Percentiles rank a stretch among this genome's conserved stretches.
These are phyloP conservation scores for Candida maltosa DNA, from an alignment of 805 yeast species.

Conservation along the genomic window DNA sequence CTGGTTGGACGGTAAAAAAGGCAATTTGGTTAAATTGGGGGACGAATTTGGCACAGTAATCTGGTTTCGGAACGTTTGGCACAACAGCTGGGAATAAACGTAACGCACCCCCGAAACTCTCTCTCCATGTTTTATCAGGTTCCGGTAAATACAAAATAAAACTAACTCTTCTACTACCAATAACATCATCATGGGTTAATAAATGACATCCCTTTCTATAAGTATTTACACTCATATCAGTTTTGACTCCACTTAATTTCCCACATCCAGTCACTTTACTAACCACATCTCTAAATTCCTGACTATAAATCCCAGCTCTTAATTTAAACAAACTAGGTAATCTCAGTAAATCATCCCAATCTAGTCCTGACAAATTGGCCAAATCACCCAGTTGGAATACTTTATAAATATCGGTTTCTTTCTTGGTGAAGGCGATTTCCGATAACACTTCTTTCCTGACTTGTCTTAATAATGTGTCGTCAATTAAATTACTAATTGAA, in stretches of 20 bases:
- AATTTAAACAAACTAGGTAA: conserved; percentile 75
- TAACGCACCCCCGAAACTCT: conserved; percentile 90
- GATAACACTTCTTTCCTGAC: conserved; percentile 83
- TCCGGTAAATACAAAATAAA: conserved; percentile 91
- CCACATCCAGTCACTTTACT: conserved; percentile 83
- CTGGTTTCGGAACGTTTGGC: conserved; percentile 87
- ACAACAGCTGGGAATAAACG: conserved; percentile 82
- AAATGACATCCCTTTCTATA: conserved; percentile 92
- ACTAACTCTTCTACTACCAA: conserved; percentile 90
- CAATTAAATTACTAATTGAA: conserved; percentile 65
- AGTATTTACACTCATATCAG: conserved; percentile 89
- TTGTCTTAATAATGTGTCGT: conserved; percentile 70
- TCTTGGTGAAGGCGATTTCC: conserved; percentile 85
- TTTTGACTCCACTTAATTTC: conserved; percentile 81
- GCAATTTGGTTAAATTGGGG: conserved; percentile 97
- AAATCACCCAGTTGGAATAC: conserved; percentile 88
- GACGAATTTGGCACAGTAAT: conserved; percentile 62
- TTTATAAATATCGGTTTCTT: conserved; percentile 96
- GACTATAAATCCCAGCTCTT: conserved; percentile 84
- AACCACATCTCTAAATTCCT: conserved; percentile 76
- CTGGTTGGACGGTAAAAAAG: conserved; percentile 94
- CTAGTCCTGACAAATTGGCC: conserved; percentile 85
- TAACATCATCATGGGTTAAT: conserved; percentile 95
- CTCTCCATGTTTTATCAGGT: conserved; percentile 85
- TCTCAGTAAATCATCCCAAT: conserved; percentile 67